These are phyloP conservation scores for Penicillium sp. DNA, from an alignment of 2,329 filamentous ascomycete species.

Conservation along the genomic window DNA sequence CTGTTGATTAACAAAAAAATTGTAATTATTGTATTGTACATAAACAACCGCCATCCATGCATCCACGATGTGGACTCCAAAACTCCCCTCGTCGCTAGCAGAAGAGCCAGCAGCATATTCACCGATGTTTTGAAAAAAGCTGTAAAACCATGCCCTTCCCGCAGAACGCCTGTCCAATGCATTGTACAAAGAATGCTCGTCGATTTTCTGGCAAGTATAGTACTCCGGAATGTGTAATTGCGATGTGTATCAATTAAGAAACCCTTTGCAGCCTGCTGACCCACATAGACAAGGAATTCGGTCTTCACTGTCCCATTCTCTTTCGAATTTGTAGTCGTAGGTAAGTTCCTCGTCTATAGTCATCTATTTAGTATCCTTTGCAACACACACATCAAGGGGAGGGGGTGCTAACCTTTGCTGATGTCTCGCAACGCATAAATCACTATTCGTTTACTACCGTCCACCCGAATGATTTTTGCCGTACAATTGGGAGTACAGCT, in stretches of 20 bases:
- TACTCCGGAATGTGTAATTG: neutral
- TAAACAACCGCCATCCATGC: neutral
- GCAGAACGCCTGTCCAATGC: conserved; percentile 13
- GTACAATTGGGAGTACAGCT: conserved; percentile 98
- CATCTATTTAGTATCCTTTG: neutral
- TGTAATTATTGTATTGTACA: neutral
- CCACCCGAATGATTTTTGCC: conserved; percentile 98
- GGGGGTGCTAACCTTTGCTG: conserved; percentile 71
- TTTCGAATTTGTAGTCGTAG: conserved; percentile 99
- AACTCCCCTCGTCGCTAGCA: neutral
- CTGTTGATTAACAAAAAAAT: neutral
- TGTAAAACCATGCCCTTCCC: conserved; percentile 1
- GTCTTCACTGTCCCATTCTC: conserved; percentile 89
- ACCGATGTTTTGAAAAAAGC: neutral
- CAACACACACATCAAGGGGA: neutral
- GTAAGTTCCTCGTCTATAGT: conserved; percentile 89
- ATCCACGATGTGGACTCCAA: neutral
- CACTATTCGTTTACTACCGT: conserved; percentile 96
- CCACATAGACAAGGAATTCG: conserved; percentile 97
- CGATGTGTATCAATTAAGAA: conserved; percentile 71
- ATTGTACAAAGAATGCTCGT: conserved; percentile 1
- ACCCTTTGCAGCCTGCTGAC: conserved; percentile 94
- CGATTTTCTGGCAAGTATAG: neutral
- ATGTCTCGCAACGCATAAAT: conserved; percentile 98
- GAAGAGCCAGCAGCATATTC: neutral